A percentile compares a stretch with the other conserved stretches of the same genome.
phyloP scores from a whole-genome alignment of 2,329 filamentous ascomycete species.

The Raffaelea albimanens region DNA sequence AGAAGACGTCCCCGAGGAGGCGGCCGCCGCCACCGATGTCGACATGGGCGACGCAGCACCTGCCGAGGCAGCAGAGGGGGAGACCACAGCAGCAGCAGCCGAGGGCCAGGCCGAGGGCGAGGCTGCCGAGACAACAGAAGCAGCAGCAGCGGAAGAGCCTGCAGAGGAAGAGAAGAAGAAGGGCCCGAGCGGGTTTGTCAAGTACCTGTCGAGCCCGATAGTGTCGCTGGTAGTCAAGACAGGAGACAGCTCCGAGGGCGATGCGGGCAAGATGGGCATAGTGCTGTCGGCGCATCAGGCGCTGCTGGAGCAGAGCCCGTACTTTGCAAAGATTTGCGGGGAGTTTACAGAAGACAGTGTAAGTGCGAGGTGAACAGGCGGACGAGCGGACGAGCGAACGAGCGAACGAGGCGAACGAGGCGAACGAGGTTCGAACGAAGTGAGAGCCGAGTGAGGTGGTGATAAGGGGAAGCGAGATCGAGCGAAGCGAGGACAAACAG shows the following conservation, averaged over 20 bases:
- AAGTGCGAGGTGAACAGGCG: conserved; percentile 5
- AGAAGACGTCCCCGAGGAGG: background rate
- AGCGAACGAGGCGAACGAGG: background rate
- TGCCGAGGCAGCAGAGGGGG: too few species aligned
- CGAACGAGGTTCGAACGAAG: background rate
- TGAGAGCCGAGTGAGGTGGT: background rate
- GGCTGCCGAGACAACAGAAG: background rate
- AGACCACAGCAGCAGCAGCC: background rate
- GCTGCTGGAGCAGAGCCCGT: conserved; percentile 65
- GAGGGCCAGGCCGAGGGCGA: background rate
- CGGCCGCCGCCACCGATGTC: conserved; percentile 12
- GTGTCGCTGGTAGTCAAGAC: conserved; percentile 58
- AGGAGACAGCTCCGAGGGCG: background rate
- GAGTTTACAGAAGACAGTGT: conserved; percentile 55
- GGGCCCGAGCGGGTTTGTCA: conserved; percentile 35
- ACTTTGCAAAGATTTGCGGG: conserved; percentile 51
- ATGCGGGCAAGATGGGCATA: conserved; percentile 33
- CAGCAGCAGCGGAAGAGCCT: background rate
- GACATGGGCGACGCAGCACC: conserved; percentile 16
- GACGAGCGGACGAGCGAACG: background rate
- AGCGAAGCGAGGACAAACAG: background rate
- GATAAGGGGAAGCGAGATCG: background rate
- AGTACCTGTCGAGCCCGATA: conserved; percentile 59
- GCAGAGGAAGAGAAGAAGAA: background rate
- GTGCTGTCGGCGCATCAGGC: conserved; percentile 68